Evolutionary conservation across 257 asterid genomes (phyloP), one percentile per base, ranked within the genome.

Genomic region (Jacaranda copaia): DNA sequence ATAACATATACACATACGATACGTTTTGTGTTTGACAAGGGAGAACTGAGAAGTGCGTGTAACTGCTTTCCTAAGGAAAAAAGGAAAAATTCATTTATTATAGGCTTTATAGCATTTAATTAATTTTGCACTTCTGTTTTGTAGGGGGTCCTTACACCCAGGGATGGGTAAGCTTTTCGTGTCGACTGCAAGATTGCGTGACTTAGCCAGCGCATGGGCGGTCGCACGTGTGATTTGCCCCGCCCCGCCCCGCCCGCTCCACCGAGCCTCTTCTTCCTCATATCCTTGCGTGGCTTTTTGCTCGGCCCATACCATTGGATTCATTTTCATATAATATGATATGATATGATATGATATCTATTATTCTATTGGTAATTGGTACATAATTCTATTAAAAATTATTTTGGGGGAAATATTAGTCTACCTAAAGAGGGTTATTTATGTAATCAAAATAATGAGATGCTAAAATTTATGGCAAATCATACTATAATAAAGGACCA

Each of bases 141-240:
- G 52, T 73, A 58, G 76, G 76, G 59, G 65, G 15, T 52, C 64
- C 72, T 72, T 79, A 66, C 79, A 71, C 75, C 79, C 73, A 79
- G 39, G 79, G 59, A 36, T 79, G 79, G 79, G 75, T 67, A 73
- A 51, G 79, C 58, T 36, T 69, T 60, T 73, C 72, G 72, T 79
- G 79, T 73, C 83, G 73, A 48, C 76, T 48, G 76, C 70, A 66
- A 67, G 76, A 57, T 73, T 73, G 83, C 83, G 83, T 79, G 76
- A 79, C 51, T 58, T 36, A 13, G 55, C 78, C 82, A 57, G 74
- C 75, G 53, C 78, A 25, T 78, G 20, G 78, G 12, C 69, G 10
- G 52, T 49, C 79, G 19, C 79, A 79, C 83, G 83, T 66, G 83
- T 62, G n/a, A n/a, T n/a, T n/a, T n/a, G n/a, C n/a, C n/a, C n/a